phyloP scores from a whole-genome alignment of 208 protist species.

The Blechomonas ayalai region DNA sequence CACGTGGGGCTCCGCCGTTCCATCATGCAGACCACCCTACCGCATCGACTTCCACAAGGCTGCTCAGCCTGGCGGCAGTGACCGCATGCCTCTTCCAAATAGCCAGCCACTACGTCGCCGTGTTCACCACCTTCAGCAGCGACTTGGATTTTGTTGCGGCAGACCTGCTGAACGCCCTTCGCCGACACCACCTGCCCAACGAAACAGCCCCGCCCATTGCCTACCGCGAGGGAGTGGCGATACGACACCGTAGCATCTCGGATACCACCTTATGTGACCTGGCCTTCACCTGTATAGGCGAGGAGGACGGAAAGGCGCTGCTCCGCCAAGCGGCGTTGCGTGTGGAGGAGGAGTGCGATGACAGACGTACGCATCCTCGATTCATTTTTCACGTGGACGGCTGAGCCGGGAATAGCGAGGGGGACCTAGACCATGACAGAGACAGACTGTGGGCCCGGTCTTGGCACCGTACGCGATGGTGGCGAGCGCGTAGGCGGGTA shows the following conservation, averaged over 20 bases:
- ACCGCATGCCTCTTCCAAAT: slow-evolving; percentile 52
- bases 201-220: slow-evolving; percentile 30
- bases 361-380: slow-evolving; percentile 6
- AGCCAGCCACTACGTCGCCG: slow-evolving; percentile 35
- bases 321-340: slow-evolving; percentile 67
- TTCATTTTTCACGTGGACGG: slow-evolving; percentile 19
- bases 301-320: slow-evolving; percentile 57
- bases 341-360: slow-evolving; percentile 55
- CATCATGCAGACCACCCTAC: background rate
- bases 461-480: too few species aligned
- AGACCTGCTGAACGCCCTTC: slow-evolving; percentile 52
- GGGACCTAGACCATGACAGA: too few species aligned
- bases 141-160: slow-evolving; percentile 68
- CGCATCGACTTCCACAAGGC: background rate
- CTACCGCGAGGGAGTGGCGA: slow-evolving; percentile 23
- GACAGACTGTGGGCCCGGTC: too few species aligned
- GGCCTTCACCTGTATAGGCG: slow-evolving; percentile 61
- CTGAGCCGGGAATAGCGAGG: too few species aligned
- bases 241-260: slow-evolving; percentile 18
- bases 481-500: background rate
- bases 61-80: slow-evolving; percentile 42
- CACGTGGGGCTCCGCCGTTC: background rate
- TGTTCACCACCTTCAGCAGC: slow-evolving; percentile 69
- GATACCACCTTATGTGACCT: slow-evolving; percentile 61
- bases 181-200: slow-evolving; percentile 38